Conservation (phyloP, 2,329 filamentous ascomycete species). For the Mycocentrospora acerina region DNA sequence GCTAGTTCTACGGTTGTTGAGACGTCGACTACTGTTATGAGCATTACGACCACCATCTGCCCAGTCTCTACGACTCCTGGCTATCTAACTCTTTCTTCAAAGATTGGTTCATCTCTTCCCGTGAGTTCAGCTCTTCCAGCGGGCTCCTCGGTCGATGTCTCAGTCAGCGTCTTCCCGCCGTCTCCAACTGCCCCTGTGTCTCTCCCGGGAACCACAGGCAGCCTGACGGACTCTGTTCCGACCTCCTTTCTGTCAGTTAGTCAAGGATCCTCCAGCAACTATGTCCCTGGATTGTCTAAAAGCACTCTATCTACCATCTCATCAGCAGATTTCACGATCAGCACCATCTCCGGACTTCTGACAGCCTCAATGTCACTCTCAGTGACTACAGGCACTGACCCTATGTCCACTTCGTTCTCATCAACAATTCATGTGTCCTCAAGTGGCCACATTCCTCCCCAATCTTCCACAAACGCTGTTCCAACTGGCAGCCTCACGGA, state of each 20-base stretch:
- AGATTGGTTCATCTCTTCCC: constrained; percentile 5
- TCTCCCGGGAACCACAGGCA: constrained; percentile 4
- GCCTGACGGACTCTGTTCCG: constrained; percentile 9
- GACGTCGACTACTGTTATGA: constrained; percentile 41
- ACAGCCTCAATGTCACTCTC: constrained; percentile 2
- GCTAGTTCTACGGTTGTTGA: constrained; percentile 35
- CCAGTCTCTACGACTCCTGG: constrained; percentile 25
- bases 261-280: constrained; percentile 2
- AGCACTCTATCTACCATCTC: constrained; percentile 8
- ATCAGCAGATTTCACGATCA: constrained; percentile 2
- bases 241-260: constrained; percentile 6
- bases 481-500: constrained; percentile 5
- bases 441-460: constrained; percentile 1
- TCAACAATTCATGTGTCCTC: neutral
- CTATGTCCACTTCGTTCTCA: neutral
- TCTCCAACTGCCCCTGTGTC: constrained; percentile 3
- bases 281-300: constrained; percentile 4
- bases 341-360: constrained; percentile 1
- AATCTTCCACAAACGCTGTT: constrained; percentile 1
- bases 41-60: constrained; percentile 47
- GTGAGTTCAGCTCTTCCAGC: constrained; percentile 9
- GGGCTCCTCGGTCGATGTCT: constrained; percentile 1
- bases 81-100: constrained; percentile 8
- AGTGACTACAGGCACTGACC: neutral
- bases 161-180: constrained; percentile 10